These are phyloP conservation scores for Epichloe hybrida DNA, from an alignment of 2,329 filamentous ascomycete species.

Conservation along the genomic window DNA sequence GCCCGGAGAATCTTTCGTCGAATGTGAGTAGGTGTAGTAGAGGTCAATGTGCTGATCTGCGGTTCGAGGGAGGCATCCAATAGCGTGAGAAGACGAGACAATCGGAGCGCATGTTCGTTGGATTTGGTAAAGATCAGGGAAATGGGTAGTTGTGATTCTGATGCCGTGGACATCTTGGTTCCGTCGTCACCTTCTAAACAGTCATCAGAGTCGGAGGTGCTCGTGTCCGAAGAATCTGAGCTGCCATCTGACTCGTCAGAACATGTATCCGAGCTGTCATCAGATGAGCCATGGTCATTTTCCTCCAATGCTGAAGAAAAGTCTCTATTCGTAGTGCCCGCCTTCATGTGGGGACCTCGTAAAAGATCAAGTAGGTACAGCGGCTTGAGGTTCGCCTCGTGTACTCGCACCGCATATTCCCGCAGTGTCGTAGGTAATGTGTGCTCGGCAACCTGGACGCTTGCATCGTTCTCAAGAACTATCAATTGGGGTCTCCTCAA, in stretches of 20 bases:
- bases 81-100: slow-evolving; percentile 64
- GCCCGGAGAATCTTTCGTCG: slow-evolving; percentile 53
- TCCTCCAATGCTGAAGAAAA: not conserved
- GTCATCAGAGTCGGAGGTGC: slow-evolving; percentile 16
- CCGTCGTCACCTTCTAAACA: slow-evolving; percentile 1
- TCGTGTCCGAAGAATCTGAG: slow-evolving; percentile 22
- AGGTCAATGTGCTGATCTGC: slow-evolving; percentile 58
- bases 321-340: slow-evolving; percentile 6
- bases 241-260: slow-evolving; percentile 12
- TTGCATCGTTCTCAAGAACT: slow-evolving; percentile 49
- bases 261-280: slow-evolving; percentile 1
- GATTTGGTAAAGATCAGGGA: slow-evolving; percentile 82
- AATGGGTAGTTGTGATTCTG: slow-evolving; percentile 20
- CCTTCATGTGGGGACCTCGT: slow-evolving; percentile 35
- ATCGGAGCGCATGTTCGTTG: slow-evolving; percentile 74
- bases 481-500: slow-evolving; percentile 64
- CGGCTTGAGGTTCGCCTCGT: slow-evolving; percentile 60
- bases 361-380: slow-evolving; percentile 74
- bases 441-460: slow-evolving; percentile 32
- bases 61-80: slow-evolving; percentile 45
- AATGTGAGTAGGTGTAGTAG: slow-evolving; percentile 59
- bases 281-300: not conserved
- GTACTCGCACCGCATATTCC: slow-evolving; percentile 55
- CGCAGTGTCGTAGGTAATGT: slow-evolving; percentile 47
- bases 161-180: not conserved